These are phyloP conservation scores for Fusarium penzigii DNA, from an alignment of 2,329 filamentous ascomycete genomes.

Conservation along the genomic window DNA sequence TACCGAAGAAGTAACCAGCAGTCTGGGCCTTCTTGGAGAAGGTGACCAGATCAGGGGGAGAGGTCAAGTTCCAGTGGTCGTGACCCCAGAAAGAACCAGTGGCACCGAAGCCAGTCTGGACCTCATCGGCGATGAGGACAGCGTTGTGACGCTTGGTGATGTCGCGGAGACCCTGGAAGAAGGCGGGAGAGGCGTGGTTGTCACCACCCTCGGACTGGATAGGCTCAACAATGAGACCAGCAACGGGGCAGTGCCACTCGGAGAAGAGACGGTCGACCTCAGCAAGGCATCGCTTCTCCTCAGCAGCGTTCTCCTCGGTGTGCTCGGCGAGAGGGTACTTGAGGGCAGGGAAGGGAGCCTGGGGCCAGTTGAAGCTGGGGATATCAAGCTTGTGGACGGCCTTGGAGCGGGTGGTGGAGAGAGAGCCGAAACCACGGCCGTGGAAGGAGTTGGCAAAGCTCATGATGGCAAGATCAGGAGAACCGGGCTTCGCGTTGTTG, in stretches of 20 bases:
- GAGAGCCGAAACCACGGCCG: conserved; percentile 82
- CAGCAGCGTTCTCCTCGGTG: conserved; percentile 67
- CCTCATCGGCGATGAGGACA: conserved; percentile 89
- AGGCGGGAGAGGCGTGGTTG: conserved; percentile 85
- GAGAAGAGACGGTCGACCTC: conserved; percentile 82
- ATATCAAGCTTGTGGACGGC: conserved; percentile 95
- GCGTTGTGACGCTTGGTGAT: conserved; percentile 76
- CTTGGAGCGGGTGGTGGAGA: conserved; percentile 90
- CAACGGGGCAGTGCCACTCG: conserved; percentile 76
- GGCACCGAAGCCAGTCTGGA: conserved; percentile 89
- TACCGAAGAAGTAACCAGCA: conserved; percentile 87
- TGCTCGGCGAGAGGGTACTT: conserved; percentile 71
- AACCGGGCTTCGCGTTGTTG: conserved; percentile 77
- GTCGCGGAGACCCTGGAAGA: conserved; percentile 82
- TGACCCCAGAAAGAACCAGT: conserved; percentile 97
- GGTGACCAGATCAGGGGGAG: conserved; percentile 89
- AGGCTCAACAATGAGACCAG: conserved; percentile 83
- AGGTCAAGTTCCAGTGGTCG: conserved; percentile 83
- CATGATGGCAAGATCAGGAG: conserved; percentile 77
- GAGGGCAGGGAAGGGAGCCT: conserved; percentile 80
- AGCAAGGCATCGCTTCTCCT: conserved; percentile 78
- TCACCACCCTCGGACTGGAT: conserved; percentile 93
- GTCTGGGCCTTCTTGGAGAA: conserved; percentile 96
- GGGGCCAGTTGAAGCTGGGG: conserved; percentile 92
- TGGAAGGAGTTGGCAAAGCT: conserved; percentile 90